A percentile compares a stretch with the other conserved stretches of the same genome.
Conservation (phyloP, 805 yeast species). For the Candida khao-thaluensis region DNA sequence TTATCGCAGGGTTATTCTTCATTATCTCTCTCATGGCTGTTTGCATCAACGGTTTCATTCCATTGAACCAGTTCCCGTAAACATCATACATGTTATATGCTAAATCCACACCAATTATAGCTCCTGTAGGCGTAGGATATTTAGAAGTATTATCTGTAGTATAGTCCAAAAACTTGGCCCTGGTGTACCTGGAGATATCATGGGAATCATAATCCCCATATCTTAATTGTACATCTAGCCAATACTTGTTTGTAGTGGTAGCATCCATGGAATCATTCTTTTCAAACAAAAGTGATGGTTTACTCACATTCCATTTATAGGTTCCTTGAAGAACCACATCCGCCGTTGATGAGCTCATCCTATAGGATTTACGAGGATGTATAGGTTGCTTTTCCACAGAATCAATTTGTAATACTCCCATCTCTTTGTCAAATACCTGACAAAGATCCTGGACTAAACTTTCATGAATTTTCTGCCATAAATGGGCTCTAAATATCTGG, state of each 20-base stretch:
- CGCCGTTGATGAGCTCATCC: slow-evolving; percentile 94
- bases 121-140: slow-evolving; percentile 93
- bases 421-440: slow-evolving; percentile 85
- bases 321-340: slow-evolving; percentile 78
- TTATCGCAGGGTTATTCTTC: slow-evolving; percentile 92
- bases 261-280: slow-evolving; percentile 62
- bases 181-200: slow-evolving; percentile 88
- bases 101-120: slow-evolving; percentile 84
- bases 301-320: slow-evolving; percentile 77
- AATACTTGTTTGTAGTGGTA: slow-evolving; percentile 66
- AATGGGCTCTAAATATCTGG: slow-evolving; percentile 95
- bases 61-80: slow-evolving; percentile 97
- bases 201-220: slow-evolving; percentile 98
- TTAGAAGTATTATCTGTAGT: slow-evolving; percentile 81
- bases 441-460: slow-evolving; percentile 90
- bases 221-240: slow-evolving; percentile 93
- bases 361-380: slow-evolving; percentile 95
- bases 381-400: slow-evolving; percentile 86
- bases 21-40: slow-evolving; percentile 90
- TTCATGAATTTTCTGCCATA: slow-evolving; percentile 99
- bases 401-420: slow-evolving; percentile 80
- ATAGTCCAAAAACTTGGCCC: slow-evolving; percentile 91
- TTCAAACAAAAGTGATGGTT: slow-evolving; percentile 78
- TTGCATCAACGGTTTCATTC: slow-evolving; percentile 83
- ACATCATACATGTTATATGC: slow-evolving; percentile 96